Conservation (phyloP, 1,284 basidiomycete genomes). For the Calocybe gambosa region DNA sequence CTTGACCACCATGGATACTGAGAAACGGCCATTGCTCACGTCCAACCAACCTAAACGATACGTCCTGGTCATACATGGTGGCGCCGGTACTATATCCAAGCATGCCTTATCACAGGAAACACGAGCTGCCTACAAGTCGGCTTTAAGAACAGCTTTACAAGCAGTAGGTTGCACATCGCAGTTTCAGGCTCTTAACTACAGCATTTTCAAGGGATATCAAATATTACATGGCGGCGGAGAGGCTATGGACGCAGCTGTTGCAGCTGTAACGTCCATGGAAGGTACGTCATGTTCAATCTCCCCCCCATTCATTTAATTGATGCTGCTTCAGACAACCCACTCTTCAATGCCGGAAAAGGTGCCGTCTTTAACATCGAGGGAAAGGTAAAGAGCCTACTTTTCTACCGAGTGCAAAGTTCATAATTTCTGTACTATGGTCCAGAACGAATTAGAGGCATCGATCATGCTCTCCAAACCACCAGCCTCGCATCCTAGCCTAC, state of each 20-base stretch:
- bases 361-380: conserved; percentile 76
- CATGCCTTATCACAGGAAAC: conserved; percentile 58
- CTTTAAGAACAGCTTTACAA: conserved; percentile 47
- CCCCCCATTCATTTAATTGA: background rate
- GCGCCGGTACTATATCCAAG: conserved; percentile 64
- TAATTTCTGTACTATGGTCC: conserved; percentile 1
- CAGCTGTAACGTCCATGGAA: conserved; percentile 71
- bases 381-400: conserved; percentile 41
- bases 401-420: background rate
- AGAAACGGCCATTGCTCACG: conserved; percentile 22
- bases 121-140: conserved; percentile 50
- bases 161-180: conserved; percentile 26
- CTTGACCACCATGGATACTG: conserved; percentile 10
- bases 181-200: background rate
- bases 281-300: conserved; percentile 31
- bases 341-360: conserved; percentile 77
- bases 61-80: conserved; percentile 72
- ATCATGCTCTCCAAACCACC: conserved; percentile 75
- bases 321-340: conserved; percentile 49
- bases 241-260: conserved; percentile 77
- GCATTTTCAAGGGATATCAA: conserved; percentile 44
- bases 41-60: conserved; percentile 21
- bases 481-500: conserved; percentile 52
- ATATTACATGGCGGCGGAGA: conserved; percentile 63
- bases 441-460: conserved; percentile 79